A percentile compares a stretch with the other conserved stretches of the same genome.
phyloP scores from a whole-genome alignment of 2,329 filamentous ascomycete species.

The Hirsutella minnesotensis region DNA sequence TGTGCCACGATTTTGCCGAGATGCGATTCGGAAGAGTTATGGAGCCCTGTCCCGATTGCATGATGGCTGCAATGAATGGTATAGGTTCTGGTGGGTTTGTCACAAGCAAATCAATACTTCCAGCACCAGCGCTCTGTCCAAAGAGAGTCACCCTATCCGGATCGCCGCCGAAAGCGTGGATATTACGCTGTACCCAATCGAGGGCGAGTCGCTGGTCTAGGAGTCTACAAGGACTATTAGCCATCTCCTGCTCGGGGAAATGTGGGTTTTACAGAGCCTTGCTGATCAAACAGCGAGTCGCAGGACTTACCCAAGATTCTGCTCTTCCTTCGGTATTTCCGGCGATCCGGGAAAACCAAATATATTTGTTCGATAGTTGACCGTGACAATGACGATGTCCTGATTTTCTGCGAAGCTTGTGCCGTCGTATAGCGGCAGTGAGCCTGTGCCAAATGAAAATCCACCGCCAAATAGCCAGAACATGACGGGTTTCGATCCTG shows the following conservation, averaged over 20 bases:
- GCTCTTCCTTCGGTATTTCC: not conserved
- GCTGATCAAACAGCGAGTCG: not conserved
- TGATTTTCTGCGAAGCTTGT: slow-evolving; percentile 25
- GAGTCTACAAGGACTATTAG: not conserved
- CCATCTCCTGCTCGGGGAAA: not conserved
- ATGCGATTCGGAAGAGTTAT: slow-evolving; percentile 1
- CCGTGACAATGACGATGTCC: slow-evolving; percentile 32
- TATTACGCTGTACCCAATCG: slow-evolving; percentile 49
- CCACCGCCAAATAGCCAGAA: slow-evolving; percentile 32
- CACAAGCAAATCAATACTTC: slow-evolving; percentile 30
- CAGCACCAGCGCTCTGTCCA: slow-evolving; percentile 42
- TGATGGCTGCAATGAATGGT: slow-evolving; percentile 15
- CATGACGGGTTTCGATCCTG: slow-evolving; percentile 25
- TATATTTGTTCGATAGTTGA: slow-evolving; percentile 32
- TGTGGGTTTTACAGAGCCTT: not conserved
- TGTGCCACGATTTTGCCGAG: slow-evolving; percentile 8
- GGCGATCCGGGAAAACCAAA: slow-evolving; percentile 25
- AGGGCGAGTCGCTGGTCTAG: slow-evolving; percentile 43
- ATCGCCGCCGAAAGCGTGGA: slow-evolving; percentile 51
- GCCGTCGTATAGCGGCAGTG: slow-evolving; percentile 26
- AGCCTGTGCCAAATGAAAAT: slow-evolving; percentile 22
- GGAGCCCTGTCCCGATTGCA: slow-evolving; percentile 12
- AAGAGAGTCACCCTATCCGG: slow-evolving; percentile 47
- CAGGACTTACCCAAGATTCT: slow-evolving; percentile 1
- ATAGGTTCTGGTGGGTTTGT: slow-evolving; percentile 12